A percentile compares a stretch with the other conserved stretches of the same genome.
These are phyloP conservation scores for Cladophialophora psammophila DNA, from an alignment of 2,329 filamentous ascomycete genomes.

Conservation along the genomic window DNA sequence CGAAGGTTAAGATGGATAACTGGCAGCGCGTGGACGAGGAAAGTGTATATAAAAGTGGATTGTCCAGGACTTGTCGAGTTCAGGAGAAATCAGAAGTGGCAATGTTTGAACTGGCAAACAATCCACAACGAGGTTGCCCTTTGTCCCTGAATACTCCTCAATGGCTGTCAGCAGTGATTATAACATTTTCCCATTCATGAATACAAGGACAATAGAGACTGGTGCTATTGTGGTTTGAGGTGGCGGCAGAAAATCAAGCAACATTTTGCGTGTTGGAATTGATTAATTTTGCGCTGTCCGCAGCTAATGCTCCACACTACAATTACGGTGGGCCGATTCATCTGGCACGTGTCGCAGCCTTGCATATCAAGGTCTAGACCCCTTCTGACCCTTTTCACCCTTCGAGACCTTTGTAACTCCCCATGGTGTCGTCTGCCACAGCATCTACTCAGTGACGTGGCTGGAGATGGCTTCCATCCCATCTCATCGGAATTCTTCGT, in stretches of 20 bases:
- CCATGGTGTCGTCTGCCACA: background rate
- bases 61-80: background rate
- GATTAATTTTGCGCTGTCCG: background rate
- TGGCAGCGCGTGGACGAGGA: background rate
- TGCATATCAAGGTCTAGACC: background rate
- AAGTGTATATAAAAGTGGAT: background rate
- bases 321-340: background rate
- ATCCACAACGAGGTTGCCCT: background rate
- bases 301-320: background rate
- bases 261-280: background rate
- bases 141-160: background rate
- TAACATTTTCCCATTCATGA: background rate
- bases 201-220: background rate
- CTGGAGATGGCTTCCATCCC: background rate
- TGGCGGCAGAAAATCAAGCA: background rate
- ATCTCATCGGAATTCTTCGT: background rate
- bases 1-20: background rate
- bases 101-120: background rate
- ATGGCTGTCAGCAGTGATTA: background rate
- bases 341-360: background rate
- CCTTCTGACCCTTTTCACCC: no score
- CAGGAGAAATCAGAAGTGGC: conserved; percentile 1
- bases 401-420: background rate
- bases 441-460: background rate
- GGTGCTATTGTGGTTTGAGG: background rate